phyloP scores from a whole-genome alignment of 1,284 basidiomycete genomes.

The Pseudozyma sp. region DNA sequence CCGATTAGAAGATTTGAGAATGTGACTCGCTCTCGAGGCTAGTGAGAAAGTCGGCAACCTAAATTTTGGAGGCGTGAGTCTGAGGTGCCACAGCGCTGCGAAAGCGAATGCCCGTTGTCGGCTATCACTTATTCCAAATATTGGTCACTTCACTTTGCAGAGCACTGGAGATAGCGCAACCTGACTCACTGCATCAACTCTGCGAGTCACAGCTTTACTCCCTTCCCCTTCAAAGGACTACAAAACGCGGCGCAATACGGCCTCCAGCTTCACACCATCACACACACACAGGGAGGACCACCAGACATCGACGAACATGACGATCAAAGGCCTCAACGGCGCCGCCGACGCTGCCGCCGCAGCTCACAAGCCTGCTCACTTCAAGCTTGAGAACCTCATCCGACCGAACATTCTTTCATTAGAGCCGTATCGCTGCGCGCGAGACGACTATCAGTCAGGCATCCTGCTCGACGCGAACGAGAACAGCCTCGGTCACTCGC shows the following conservation, averaged over 20 bases:
- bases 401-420: conserved; percentile 92
- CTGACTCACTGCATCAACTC: neutral
- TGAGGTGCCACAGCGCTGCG: conserved; percentile 1
- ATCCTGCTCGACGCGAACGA: conserved; percentile 99
- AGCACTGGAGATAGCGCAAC: neutral
- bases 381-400: conserved; percentile 73
- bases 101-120: neutral
- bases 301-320: conserved; percentile 15
- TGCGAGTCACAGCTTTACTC: conserved; percentile 12
- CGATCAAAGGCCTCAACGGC: conserved; percentile 51
- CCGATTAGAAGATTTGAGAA: conserved; percentile 37
- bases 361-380: conserved; percentile 68
- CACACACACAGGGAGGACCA: neutral
- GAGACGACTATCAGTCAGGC: conserved; percentile 93
- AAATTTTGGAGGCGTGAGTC: conserved; percentile 7
- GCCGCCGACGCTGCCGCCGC: conserved; percentile 27
- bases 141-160: neutral
- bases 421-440: conserved; percentile 92
- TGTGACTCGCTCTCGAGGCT: conserved; percentile 25
- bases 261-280: neutral
- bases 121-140: conserved; percentile 5
- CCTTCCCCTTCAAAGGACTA: neutral
- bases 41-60: conserved; percentile 25
- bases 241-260: neutral
- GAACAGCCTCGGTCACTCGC: conserved; percentile 89